Conservation (phyloP, 176 grass and related monocot genomes). For the Luzula sylvatica region DNA sequence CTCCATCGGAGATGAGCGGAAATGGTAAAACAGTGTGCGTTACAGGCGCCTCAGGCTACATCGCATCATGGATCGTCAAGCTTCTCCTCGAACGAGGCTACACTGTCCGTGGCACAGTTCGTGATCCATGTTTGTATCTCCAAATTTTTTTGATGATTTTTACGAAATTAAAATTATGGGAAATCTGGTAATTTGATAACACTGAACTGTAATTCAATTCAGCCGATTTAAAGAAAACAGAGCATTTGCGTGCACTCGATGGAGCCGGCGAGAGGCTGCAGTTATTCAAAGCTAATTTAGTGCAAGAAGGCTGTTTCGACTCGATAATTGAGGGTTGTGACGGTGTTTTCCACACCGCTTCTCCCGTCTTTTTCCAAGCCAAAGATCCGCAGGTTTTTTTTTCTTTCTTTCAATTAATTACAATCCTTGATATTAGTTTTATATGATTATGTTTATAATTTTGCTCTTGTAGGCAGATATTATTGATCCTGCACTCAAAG, state of each 20-base stretch:
- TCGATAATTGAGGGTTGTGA: constrained; percentile 31
- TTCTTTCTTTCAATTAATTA: neutral
- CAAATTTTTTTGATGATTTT: neutral
- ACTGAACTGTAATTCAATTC: neutral
- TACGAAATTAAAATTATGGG: neutral
- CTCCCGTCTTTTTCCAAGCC: constrained; percentile 19
- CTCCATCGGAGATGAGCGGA: neutral
- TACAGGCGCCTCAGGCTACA: constrained; percentile 47
- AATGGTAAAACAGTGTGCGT: constrained; percentile 27
- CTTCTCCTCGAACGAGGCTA: constrained; percentile 47
- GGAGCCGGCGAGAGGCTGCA: constrained; percentile 41
- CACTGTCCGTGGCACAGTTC: constrained; percentile 39
- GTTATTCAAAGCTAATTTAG: constrained; percentile 48
- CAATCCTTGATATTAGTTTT: neutral
- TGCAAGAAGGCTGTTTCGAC: constrained; percentile 29
- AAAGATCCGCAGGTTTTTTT: constrained; percentile 2
- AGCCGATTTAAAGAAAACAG: constrained; percentile 49
- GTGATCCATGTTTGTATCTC: constrained; percentile 33
- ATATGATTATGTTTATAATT: neutral
- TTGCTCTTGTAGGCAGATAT: constrained; percentile 17
- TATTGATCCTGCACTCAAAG: constrained; percentile 31
- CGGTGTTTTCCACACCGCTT: constrained; percentile 52
- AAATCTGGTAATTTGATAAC: neutral
- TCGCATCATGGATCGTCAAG: constrained; percentile 52
- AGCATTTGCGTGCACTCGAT: constrained; percentile 30